These are phyloP conservation scores for Drosera spatulata DNA, from an alignment of 179 eudicot genomes.

Conservation along the genomic window DNA sequence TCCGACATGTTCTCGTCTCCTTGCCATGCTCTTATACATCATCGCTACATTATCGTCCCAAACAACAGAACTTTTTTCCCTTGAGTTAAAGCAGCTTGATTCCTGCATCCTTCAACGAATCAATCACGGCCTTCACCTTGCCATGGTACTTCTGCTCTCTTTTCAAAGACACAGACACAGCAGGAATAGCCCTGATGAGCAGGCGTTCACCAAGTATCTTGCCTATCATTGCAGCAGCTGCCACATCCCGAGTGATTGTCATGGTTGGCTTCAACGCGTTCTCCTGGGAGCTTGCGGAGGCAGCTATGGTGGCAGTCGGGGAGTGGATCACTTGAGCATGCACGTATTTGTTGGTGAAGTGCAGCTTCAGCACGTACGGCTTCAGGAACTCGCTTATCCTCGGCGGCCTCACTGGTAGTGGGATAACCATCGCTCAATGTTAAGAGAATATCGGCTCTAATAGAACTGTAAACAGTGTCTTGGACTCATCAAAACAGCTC, in stretches of 20 bases:
- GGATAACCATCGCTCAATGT: conserved; percentile 58
- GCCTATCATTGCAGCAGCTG: conserved; percentile 84
- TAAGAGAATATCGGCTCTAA: background rate
- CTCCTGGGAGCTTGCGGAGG: conserved; percentile 87
- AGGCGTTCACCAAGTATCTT: conserved; percentile 82
- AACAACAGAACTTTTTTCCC: too few relatives aligned
- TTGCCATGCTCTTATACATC: too few relatives aligned
- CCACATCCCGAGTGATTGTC: conserved; percentile 58
- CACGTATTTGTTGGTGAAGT: conserved; percentile 75
- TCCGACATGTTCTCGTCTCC: too few relatives aligned
- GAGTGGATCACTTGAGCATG: conserved; percentile 85
- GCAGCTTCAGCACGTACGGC: conserved; percentile 78
- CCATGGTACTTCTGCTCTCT: conserved; percentile 90
- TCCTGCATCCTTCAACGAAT: conserved; percentile 61
- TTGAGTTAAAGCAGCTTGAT: conserved; percentile 39
- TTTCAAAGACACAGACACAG: conserved; percentile 51
- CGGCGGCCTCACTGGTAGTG: conserved; percentile 54
- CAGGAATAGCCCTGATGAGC: conserved; percentile 49
- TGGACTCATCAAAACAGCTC: too few relatives aligned
- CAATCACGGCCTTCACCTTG: conserved; percentile 78
- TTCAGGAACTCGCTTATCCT: conserved; percentile 63
- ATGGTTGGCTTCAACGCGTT: conserved; percentile 50
- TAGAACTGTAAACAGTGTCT: too few relatives aligned
- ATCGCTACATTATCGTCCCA: too few relatives aligned
- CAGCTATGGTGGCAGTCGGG: conserved; percentile 78